phyloP scores from a whole-genome alignment of 495 filamentous ascomycete genomes.

The Parathielavia appendiculata region DNA sequence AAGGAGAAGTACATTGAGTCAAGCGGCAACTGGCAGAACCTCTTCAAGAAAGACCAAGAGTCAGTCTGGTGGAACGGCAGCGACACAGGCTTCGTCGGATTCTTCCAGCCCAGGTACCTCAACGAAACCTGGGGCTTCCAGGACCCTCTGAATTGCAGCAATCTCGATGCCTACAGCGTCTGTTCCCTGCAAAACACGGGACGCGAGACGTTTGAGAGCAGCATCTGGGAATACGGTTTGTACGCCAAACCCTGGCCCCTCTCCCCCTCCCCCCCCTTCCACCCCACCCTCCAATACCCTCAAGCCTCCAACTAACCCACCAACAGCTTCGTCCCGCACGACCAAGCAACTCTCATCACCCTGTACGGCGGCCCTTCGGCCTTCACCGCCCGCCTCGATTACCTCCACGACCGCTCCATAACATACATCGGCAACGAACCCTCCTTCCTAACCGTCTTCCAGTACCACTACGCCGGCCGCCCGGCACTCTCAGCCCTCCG shows the following conservation, averaged over 20 bases:
- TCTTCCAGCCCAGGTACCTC: constrained; percentile 62
- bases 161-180: constrained; percentile 43
- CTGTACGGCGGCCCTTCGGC: constrained; percentile 54
- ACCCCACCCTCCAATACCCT: background rate
- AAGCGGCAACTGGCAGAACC: constrained; percentile 61
- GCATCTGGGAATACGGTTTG: constrained; percentile 68
- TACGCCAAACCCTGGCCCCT: constrained; percentile 30
- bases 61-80: constrained; percentile 54
- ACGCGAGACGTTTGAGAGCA: constrained; percentile 65
- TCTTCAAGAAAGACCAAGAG: constrained; percentile 59
- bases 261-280: background rate
- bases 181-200: constrained; percentile 61
- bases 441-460: constrained; percentile 62
- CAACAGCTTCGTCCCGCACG: constrained; percentile 59
- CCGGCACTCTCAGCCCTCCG: constrained; percentile 59
- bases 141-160: constrained; percentile 62
- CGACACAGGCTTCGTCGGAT: constrained; percentile 60
- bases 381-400: constrained; percentile 60
- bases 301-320: background rate
- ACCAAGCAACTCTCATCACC: constrained; percentile 58
- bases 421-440: constrained; percentile 72
- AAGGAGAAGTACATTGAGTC: constrained; percentile 57
- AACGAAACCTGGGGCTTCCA: constrained; percentile 66
- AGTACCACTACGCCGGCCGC: constrained; percentile 66
- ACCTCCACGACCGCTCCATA: constrained; percentile 59